Evolutionary conservation across 2,329 filamentous ascomycete species (phyloP), one percentile per base, ranked within the genome.

Genomic region (Pseudofabraea citricarpa): DNA sequence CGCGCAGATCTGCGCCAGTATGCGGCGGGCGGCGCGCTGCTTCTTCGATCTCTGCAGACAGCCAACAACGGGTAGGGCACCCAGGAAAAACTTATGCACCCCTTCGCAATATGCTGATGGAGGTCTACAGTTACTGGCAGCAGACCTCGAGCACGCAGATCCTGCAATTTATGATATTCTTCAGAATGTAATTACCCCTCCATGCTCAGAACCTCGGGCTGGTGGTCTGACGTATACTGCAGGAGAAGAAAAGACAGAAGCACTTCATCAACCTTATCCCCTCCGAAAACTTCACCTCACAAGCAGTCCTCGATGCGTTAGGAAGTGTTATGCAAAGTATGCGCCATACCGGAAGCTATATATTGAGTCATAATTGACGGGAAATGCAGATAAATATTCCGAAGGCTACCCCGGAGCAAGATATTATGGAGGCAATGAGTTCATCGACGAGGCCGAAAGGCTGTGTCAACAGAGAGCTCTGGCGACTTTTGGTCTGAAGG

Each of bases 241-340:
- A 95, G 88, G 93, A 98, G 74, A 97, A 97, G 79, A 79, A 78
- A 55, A 81, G 93, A 56, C 93, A 98, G 68, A 95, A 95, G 69
- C 90, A 97, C 67, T 98, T 96, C 62, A 95, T 98, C 72, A 97
- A 97, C 68, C 75, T 95, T 45, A 95, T 95, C 54, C 90, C 90
- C 16, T 95, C 90, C 6, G 90, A 95, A 70, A 95, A 95, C 71
- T 95, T 95, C 62, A 95, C 90, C 20, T 95, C 90, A 6, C 87
- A 94, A 66, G 88, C 90, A 22, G 90, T 95, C 16, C 78, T 95
- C 44, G 90, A 95, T 74, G 88, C 90, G 24, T 74, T 95, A 48
- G 90, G 90, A 53, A 95, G 89, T 73, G 85, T 90, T 42, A 95
- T 95, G 90, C 90, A 95, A 67, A 95, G 87, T 90, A 71, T 54